Evolutionary conservation across 352 stramenopile genomes (phyloP).

Genomic region (Pythium apleroticum): DNA sequence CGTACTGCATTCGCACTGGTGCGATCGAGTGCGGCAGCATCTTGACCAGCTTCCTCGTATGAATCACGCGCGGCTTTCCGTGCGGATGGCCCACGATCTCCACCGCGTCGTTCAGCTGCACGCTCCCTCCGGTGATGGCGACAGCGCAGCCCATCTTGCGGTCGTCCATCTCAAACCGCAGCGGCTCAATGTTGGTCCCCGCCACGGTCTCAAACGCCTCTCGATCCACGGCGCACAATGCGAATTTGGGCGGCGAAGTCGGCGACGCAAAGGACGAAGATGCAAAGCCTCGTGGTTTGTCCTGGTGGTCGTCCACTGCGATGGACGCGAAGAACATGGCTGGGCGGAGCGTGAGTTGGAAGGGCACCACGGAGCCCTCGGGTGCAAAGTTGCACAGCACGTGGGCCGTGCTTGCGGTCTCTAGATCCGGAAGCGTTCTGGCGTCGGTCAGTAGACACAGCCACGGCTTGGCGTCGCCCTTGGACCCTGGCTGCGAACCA

Average conservation of each 20-base stretch:
- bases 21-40: slow-evolving; percentile 58
- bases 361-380: slow-evolving; percentile 35
- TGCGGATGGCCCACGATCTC: slow-evolving; percentile 64
- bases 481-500: slow-evolving; percentile 8
- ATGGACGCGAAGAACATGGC: slow-evolving; percentile 53
- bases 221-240: slow-evolving; percentile 55
- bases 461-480: slow-evolving; percentile 9
- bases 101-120: slow-evolving; percentile 30
- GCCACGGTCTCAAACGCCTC: slow-evolving; percentile 48
- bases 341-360: slow-evolving; percentile 44
- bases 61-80: slow-evolving; percentile 54
- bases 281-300: neutral
- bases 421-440: slow-evolving; percentile 43
- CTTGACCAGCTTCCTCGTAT: slow-evolving; percentile 34
- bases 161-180: slow-evolving; percentile 54
- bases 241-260: slow-evolving; percentile 34
- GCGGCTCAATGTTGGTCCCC: slow-evolving; percentile 41
- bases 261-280: neutral
- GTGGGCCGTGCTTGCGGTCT: slow-evolving; percentile 36
- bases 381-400: slow-evolving; percentile 56
- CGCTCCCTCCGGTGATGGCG: slow-evolving; percentile 8
- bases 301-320: slow-evolving; percentile 19
- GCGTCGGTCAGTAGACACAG: slow-evolving; percentile 57
- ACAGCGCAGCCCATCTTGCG: slow-evolving; percentile 52
- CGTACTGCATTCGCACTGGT: slow-evolving; percentile 45